Evolutionary conservation across 73 alveolate species (phyloP).

Genomic region (Urostyla sp.): DNA sequence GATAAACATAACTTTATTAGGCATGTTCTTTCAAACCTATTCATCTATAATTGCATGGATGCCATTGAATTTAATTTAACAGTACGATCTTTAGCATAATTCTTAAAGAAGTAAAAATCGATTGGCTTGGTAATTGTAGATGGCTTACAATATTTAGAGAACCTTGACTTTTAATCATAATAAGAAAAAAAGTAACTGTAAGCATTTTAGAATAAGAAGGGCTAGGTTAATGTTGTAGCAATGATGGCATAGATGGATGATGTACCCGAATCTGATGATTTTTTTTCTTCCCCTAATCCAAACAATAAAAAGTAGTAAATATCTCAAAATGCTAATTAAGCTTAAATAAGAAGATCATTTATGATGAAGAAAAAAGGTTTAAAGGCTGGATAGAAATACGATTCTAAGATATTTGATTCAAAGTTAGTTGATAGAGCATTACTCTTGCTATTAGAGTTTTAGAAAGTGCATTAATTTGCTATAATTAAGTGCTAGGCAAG

Average conservation of each 20-base stretch:
- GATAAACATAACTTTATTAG: slow-evolving; percentile 17
- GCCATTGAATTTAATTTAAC: slow-evolving; percentile 50
- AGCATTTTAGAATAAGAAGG: not conserved
- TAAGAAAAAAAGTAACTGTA: not conserved
- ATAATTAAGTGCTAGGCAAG: slow-evolving; percentile 34
- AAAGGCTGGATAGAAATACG: slow-evolving; percentile 36
- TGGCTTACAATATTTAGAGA: slow-evolving; percentile 55
- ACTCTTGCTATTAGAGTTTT: slow-evolving; percentile 8
- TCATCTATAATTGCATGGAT: slow-evolving; percentile 21
- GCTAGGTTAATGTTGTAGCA: not conserved
- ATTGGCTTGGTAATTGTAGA: slow-evolving; percentile 54
- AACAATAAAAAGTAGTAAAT: too few relatives aligned
- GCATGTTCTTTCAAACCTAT: slow-evolving; percentile 11
- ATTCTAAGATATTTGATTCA: slow-evolving; percentile 35
- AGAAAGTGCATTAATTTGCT: slow-evolving; percentile 43
- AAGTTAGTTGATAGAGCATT: slow-evolving; percentile 58
- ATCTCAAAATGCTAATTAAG: too few relatives aligned
- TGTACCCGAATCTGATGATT: slow-evolving; percentile 45
- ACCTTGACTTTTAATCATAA: not conserved
- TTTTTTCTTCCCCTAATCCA: slow-evolving; percentile 1
- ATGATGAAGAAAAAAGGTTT: slow-evolving; percentile 20
- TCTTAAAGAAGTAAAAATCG: slow-evolving; percentile 37
- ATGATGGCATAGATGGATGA: not conserved
- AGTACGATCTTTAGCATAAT: slow-evolving; percentile 47
- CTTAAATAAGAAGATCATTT: too few relatives aligned